Base-by-base conservation (phyloP, 2,329 filamentous ascomycete genomes). In the Fusarium beomiforme region DNA sequence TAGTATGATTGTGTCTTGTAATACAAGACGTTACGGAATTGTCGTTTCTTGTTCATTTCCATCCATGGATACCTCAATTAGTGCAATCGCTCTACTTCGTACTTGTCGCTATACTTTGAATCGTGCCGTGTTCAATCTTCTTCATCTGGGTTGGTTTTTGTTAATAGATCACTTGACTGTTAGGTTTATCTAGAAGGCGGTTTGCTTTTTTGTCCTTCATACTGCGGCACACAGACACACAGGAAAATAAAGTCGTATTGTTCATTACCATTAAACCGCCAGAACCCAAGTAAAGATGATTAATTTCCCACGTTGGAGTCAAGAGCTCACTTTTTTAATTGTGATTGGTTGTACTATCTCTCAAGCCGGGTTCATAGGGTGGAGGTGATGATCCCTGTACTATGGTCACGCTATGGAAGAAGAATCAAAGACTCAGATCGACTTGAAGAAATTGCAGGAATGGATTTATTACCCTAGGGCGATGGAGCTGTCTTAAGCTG, bases 281-380 rank as follows among this genome's bases (percentile, higher is more conserved):
- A 47, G 61, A 46, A 50, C 53, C 53, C 58, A 59, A 64, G 46
- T 42, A 68, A 59, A 76, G 70, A 72, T 70, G 75, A 76, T 76
- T 76, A 76, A 76, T 76, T 76, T 76, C 74, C 70, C 72, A 68
- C 41, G 65, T 66, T 72, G 70, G 67, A 59, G 70, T 59, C 69
- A 26, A n/a, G 51, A 71, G 37, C 57, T 47, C 42, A 55, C 43
- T 21, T 59, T n/a, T 11, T 33, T 13, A 41, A 16, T 42, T 39
- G 23, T 37, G 33, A 76, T 76, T 76, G 74, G 74, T 16, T 39
- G 47, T 41, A 36, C 46, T 46, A 61, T 70, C 44, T 44, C 33
- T 29, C 57, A 49, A 24, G 55, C 62, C 39, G 63, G 70, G 57
- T 58, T 64, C 14, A 59, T 19, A 37, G 42, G 34, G 64, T 70